Evolutionary conservation across 805 yeast genomes (phyloP).

Genomic region (Sporopachydermia lactativora): DNA sequence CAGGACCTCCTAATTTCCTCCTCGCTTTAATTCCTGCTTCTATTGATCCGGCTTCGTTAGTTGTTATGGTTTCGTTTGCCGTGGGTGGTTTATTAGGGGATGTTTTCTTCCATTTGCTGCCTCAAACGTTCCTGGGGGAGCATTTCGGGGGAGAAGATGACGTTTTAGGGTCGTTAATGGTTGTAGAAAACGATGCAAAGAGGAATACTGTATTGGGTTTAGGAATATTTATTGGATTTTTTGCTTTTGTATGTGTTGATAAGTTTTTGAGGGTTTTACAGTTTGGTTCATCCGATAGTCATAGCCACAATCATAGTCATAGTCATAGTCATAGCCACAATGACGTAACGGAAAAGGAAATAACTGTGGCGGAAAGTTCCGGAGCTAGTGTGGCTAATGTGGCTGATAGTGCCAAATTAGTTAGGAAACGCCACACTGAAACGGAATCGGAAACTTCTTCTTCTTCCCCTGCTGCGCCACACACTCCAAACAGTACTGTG

Average conservation of each 20-base stretch:
- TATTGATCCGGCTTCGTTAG: slow-evolving; percentile 35
- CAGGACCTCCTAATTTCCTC: slow-evolving; percentile 49
- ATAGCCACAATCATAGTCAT: slow-evolving; percentile 26
- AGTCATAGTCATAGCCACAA: slow-evolving; percentile 12
- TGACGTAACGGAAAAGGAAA: slow-evolving; percentile 8
- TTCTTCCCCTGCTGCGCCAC: not conserved
- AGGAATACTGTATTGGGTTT: slow-evolving; percentile 36
- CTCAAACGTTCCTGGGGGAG: slow-evolving; percentile 50
- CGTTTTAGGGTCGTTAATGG: slow-evolving; percentile 28
- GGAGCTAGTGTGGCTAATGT: slow-evolving; percentile 9
- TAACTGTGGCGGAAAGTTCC: too few species aligned
- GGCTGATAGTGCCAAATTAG: slow-evolving; percentile 10
- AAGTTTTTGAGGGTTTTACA: slow-evolving; percentile 39
- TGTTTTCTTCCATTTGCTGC: slow-evolving; percentile 56
- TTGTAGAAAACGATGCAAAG: slow-evolving; percentile 27
- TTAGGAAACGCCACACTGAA: slow-evolving; percentile 13
- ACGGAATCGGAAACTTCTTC: too few species aligned
- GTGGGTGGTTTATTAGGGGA: slow-evolving; percentile 69
- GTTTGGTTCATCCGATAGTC: slow-evolving; percentile 16
- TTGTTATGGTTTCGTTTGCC: slow-evolving; percentile 54
- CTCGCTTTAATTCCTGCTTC: slow-evolving; percentile 42
- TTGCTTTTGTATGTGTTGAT: slow-evolving; percentile 47
- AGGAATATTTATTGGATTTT: slow-evolving; percentile 46
- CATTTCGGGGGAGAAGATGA: slow-evolving; percentile 25
- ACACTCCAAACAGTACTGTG: not conserved